phyloP scores from a whole-genome alignment of 2,329 filamentous ascomycete species.

The Colletotrichum navitas region DNA sequence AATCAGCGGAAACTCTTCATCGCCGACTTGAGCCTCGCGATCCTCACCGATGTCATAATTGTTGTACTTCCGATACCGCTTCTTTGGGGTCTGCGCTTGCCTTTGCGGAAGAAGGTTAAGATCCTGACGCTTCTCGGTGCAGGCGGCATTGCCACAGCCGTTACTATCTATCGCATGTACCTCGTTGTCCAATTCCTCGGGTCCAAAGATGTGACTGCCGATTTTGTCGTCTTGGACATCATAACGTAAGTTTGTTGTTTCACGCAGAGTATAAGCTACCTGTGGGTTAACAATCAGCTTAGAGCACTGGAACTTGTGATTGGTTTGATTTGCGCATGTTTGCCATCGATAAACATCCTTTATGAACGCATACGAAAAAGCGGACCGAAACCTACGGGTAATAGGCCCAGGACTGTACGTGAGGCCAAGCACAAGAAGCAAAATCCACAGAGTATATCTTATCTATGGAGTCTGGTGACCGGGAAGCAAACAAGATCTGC shows the following conservation, averaged over 20 bases:
- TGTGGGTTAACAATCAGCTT: too few species aligned
- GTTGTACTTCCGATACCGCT: conserved; percentile 51
- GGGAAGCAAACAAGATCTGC: conserved; percentile 13
- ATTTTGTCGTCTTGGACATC: conserved; percentile 44
- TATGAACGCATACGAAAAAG: conserved; percentile 25
- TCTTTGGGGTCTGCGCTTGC: conserved; percentile 48
- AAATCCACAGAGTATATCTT: conserved; percentile 6
- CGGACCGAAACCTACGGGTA: neutral
- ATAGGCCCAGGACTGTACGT: neutral
- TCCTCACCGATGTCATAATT: conserved; percentile 51
- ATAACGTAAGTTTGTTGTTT: conserved; percentile 27
- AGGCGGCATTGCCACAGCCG: conserved; percentile 48
- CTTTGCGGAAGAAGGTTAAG: conserved; percentile 50
- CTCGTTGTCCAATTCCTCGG: conserved; percentile 44
- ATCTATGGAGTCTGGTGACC: conserved; percentile 30
- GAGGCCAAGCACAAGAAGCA: neutral
- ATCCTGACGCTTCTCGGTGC: conserved; percentile 49
- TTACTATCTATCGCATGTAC: conserved; percentile 48
- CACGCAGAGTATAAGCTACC: neutral
- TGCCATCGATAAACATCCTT: conserved; percentile 42
- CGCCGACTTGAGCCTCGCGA: conserved; percentile 49
- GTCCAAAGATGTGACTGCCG: conserved; percentile 45
- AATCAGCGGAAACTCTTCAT: conserved; percentile 51
- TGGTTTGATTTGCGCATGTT: conserved; percentile 42
- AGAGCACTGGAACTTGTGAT: conserved; percentile 43